These are phyloP conservation scores for Petunia axillaris DNA, from an alignment of 257 asterid genomes.

Conservation along the genomic window DNA sequence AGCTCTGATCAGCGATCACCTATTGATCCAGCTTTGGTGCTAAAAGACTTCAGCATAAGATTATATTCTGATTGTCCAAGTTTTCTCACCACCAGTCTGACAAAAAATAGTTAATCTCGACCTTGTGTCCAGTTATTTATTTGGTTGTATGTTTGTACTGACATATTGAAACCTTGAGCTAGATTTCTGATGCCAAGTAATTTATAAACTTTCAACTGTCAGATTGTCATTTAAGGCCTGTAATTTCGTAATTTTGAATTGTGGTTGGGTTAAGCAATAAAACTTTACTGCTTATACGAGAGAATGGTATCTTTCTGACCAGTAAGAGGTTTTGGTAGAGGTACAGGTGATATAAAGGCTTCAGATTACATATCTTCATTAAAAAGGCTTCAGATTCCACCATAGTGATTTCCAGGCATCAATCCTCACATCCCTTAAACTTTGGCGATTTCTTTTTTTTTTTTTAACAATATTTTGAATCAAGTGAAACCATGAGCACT, in stretches of 20 bases:
- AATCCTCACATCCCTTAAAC: conserved; percentile 4
- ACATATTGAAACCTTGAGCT: conserved; percentile 13
- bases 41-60: not conserved
- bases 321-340: too few species aligned
- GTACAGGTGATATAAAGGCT: too few species aligned
- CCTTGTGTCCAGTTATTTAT: not conserved
- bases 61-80: not conserved
- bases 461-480: not conserved
- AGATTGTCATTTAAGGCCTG: conserved; percentile 7
- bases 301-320: too few species aligned
- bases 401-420: not conserved
- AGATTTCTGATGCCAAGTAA: not conserved
- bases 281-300: too few species aligned
- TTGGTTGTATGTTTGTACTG: conserved; percentile 6
- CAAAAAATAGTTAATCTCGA: not conserved
- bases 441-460: not conserved
- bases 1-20: conserved; percentile 13
- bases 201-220: not conserved
- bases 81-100: not conserved
- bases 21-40: not conserved
- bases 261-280: not conserved
- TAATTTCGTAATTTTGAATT: not conserved
- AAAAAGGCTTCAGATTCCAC: too few species aligned
- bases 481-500: not conserved
- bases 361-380: too few species aligned